Base-by-base conservation (phyloP, 129 eudicot genomes). In the Calendula officinalis region DNA sequence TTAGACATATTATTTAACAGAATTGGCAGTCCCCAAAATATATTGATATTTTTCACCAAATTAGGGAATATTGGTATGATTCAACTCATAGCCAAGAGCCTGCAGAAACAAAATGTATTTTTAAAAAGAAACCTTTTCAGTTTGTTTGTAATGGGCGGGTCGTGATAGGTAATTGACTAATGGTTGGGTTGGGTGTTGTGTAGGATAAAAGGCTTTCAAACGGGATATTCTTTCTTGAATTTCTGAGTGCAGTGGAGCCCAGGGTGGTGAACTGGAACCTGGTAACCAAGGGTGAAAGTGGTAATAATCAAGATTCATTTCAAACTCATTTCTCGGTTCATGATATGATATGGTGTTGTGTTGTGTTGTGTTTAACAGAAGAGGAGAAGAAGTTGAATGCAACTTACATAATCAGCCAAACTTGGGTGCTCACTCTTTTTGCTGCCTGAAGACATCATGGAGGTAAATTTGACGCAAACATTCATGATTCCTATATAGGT, bases 211-310 rank as follows among this genome's bases (percentile, higher is more conserved):
- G 75, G 72, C 87, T 91, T 64, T 88, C 96, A 42, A 87, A 36
- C 79, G 98, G 98, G 63, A 65, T 91, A 37, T 91, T 85, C 76
- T 91, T 91, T 67, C 95, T 91, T 49, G 96, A 91, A 78, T 96
- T 91, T 71, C 75, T 91, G 16, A 88, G 89, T 67, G 95, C 95
- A 3, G 96, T 85, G 65, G 99, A 92, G 81, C 95, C 95, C 5
- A 78, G 96, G 55, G 99, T 92, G 55, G 91, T 88, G 51, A 92
- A 92, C 62, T 92, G 99, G 99, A 88, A 92, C 71, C 95, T 92
- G 50, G 96, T 86, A 22, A 88, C 95, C 56, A 92, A 88, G 86
- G 98, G 98, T 67, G 96, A 80, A 82, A 91, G 81, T 48, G 98
- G 98, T 87, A 80, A 56, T 80, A 8, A 39, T 62, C 8, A 0